Base-by-base conservation (phyloP, 116 monocot genomes). In the Iris pallida region DNA sequence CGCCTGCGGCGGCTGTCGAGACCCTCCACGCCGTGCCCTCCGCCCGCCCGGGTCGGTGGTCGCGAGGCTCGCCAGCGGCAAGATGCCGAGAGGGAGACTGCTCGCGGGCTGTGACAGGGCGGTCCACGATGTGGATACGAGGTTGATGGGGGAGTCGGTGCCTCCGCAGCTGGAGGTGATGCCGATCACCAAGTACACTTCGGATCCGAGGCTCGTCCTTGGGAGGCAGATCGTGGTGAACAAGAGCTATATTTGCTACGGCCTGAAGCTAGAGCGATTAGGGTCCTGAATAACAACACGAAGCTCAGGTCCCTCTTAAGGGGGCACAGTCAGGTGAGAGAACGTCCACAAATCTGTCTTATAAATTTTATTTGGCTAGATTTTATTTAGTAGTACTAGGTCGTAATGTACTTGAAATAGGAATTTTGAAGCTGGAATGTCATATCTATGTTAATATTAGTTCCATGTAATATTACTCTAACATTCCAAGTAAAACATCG, bases 191-290 rank as follows among this genome's bases (percentile, higher is more conserved):
- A 94, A 94, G 77, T 94, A 94, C 53, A 53, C 67, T 2, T 94
- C 94, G 1, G 94, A 94, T 66, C 94, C 94, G 0, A 85, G 87
- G 14, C 80, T 94, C 18, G 94, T 94, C 5, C 63, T 94, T 12
- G 94, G 94, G 7, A 81, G 94, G 20, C 94, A 94, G 85, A 94
- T 94, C 68, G 94, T 90, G 0, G 94, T 94, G 16, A 94, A 94
- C 66, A 67, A 83, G 58, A 83, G 74, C 0, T 94, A 94, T 64
- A 94, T 94, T 16, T 90, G 85, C 30, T 94, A 94, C 59, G 94
- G 94, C 53, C 81, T 94, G 12, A 94, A 85, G 72, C 57, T 81
- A 57, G 94, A 90, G 17, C 73, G 12, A 85, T 94, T 44, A 75
- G 94, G 40, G 86, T 94, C 60, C 87, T 94, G n/a, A 90, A 94